Conservation (phyloP, 805 yeast species). For the Candida hispaniensis region DNA sequence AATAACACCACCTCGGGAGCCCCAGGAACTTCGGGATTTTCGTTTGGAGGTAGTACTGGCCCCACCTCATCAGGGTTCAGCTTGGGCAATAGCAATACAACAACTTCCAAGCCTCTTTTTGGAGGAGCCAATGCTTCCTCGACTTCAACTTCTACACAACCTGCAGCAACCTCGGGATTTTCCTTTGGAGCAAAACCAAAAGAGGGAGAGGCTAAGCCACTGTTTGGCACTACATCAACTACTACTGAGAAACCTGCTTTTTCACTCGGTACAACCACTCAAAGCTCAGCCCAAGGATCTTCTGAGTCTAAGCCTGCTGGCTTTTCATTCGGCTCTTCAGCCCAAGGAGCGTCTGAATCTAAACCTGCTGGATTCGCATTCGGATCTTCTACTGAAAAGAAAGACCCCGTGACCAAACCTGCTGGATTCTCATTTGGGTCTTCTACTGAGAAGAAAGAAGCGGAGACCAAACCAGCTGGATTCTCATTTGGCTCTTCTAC, state of each 20-base stretch:
- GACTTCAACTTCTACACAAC: conserved; percentile 9
- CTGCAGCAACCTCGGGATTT: conserved; percentile 8
- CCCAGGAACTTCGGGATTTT: too few species aligned
- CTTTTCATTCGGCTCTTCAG: conserved; percentile 17
- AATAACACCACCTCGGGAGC: too few species aligned
- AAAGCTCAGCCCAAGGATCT: too few species aligned
- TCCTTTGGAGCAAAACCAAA: conserved; percentile 15
- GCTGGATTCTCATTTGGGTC: conserved; percentile 8
- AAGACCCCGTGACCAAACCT: conserved; percentile 3
- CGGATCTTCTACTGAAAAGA: conserved; percentile 16
- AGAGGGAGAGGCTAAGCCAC: neutral
- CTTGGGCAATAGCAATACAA: too few species aligned
- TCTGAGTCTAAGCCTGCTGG: conserved; percentile 18
- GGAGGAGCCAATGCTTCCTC: conserved; percentile 17
- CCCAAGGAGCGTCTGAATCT: too few species aligned
- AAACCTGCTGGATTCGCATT: conserved; percentile 11
- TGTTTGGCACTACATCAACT: too few species aligned
- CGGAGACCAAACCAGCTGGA: conserved; percentile 20
- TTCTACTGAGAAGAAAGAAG: conserved; percentile 16
- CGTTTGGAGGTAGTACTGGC: too few species aligned
- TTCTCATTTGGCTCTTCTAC: conserved; percentile 18
- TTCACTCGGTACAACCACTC: too few species aligned
- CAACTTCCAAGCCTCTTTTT: too few species aligned
- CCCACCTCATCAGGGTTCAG: too few species aligned
- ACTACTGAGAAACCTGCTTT: too few species aligned